Percentiles rank a stretch among this genome's conserved stretches.
Evolutionary conservation across 2,329 filamentous ascomycete genomes (phyloP).

Genomic region (Davidsoniella australis): DNA sequence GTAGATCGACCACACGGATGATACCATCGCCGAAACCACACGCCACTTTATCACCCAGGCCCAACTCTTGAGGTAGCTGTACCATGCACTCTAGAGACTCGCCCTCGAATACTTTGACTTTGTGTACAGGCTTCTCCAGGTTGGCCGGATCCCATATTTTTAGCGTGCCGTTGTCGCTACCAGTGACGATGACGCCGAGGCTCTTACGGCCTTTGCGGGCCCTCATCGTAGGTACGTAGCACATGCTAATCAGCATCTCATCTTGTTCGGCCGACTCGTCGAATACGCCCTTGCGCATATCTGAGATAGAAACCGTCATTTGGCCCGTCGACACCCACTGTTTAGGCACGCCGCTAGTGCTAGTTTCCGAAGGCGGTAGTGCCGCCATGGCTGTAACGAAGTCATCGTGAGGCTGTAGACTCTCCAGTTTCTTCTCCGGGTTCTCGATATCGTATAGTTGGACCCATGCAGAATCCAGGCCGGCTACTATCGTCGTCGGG

Average conservation of each 20-base stretch:
- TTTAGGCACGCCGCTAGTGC: slow-evolving; percentile 77
- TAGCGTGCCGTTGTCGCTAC: slow-evolving; percentile 59
- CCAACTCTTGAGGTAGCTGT: slow-evolving; percentile 12
- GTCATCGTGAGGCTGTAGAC: slow-evolving; percentile 71
- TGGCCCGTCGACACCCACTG: slow-evolving; percentile 92
- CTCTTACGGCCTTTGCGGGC: slow-evolving; percentile 42
- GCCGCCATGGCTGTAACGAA: slow-evolving; percentile 81
- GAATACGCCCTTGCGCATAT: slow-evolving; percentile 70
- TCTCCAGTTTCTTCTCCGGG: slow-evolving; percentile 16
- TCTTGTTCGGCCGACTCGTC: slow-evolving; percentile 88
- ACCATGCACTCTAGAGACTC: slow-evolving; percentile 52
- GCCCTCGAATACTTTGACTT: slow-evolving; percentile 9
- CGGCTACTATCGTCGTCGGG: slow-evolving; percentile 73
- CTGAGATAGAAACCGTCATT: slow-evolving; percentile 77
- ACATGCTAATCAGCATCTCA: slow-evolving; percentile 72
- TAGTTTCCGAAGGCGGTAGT: slow-evolving; percentile 61
- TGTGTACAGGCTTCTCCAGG: slow-evolving; percentile 43
- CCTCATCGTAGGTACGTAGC: slow-evolving; percentile 60
- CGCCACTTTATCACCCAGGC: slow-evolving; percentile 56
- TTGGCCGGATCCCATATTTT: slow-evolving; percentile 88
- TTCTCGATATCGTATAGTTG: slow-evolving; percentile 69
- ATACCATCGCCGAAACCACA: slow-evolving; percentile 70
- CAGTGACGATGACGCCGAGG: slow-evolving; percentile 62
- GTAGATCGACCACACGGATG: slow-evolving; percentile 58
- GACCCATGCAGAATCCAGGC: slow-evolving; percentile 75